These are phyloP conservation scores for Xylaria sp. DNA, from an alignment of 2,329 filamentous ascomycete species.

Conservation along the genomic window DNA sequence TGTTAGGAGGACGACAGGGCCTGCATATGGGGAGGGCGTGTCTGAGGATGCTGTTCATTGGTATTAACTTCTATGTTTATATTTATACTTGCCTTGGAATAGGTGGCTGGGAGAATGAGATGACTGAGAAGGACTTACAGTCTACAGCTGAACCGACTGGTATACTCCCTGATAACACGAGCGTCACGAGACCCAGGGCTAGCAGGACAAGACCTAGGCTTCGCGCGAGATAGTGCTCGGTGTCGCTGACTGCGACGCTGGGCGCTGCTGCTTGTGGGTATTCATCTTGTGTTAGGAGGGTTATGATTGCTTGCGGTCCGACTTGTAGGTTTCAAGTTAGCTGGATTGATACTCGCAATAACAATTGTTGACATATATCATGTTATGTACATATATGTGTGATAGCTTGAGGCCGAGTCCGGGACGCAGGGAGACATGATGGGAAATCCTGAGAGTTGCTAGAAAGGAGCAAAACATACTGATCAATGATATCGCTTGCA, in stretches of 20 bases:
- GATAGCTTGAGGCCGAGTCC: background rate
- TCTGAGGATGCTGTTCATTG: constrained; percentile 47
- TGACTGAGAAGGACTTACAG: constrained; percentile 46
- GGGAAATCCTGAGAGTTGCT: background rate
- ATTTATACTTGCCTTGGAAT: too few species aligned
- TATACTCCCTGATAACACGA: constrained; percentile 76
- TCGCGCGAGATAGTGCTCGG: constrained; percentile 80
- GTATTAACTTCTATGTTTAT: background rate
- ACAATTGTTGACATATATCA: background rate
- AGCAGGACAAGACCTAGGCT: constrained; percentile 75
- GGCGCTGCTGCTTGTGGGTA: constrained; percentile 1
- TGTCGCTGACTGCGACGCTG: constrained; percentile 52
- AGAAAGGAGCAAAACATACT: constrained; percentile 11
- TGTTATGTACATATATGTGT: background rate
- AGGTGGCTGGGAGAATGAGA: background rate
- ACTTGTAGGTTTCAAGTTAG: constrained; percentile 26
- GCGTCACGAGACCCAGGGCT: constrained; percentile 69
- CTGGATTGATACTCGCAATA: background rate
- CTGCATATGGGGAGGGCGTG: constrained; percentile 68
- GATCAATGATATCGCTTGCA: constrained; percentile 61
- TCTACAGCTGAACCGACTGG: constrained; percentile 66
- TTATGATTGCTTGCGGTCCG: constrained; percentile 49
- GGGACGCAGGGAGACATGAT: background rate
- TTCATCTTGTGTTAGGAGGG: constrained; percentile 51
- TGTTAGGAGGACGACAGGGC: constrained; percentile 73